Conservation (phyloP, 306 rosid species). For the Prinsepia uniflora region DNA sequence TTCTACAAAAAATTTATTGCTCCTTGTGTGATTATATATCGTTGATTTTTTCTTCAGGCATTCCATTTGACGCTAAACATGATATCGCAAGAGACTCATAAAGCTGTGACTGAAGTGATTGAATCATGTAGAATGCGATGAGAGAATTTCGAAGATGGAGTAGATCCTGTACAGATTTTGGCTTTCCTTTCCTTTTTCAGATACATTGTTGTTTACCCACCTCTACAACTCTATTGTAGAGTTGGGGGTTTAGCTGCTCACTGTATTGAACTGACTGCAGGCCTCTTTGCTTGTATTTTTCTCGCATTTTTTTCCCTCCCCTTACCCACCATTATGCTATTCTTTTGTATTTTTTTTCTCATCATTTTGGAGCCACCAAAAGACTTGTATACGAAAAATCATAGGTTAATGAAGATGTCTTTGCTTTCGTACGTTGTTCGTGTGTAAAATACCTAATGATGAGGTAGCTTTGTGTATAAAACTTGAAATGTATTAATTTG, state of each 20-base stretch:
- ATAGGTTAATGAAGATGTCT: slow-evolving; percentile 39
- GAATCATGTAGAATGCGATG: slow-evolving; percentile 78
- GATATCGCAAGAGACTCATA: slow-evolving; percentile 96
- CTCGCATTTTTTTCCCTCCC: not conserved
- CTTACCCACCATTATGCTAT: slow-evolving; percentile 17
- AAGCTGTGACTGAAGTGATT: slow-evolving; percentile 85
- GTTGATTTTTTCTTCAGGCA: slow-evolving; percentile 51
- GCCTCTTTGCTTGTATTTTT: slow-evolving; percentile 20
- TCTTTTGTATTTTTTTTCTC: slow-evolving; percentile 31
- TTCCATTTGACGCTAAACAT: slow-evolving; percentile 88
- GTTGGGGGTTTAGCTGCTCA: slow-evolving; percentile 32
- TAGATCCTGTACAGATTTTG: slow-evolving; percentile 51
- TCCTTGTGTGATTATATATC: not conserved
- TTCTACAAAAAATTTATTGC: not conserved
- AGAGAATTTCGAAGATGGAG: slow-evolving; percentile 27
- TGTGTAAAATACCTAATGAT: not conserved
- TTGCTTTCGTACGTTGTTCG: slow-evolving; percentile 1
- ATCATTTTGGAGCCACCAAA: slow-evolving; percentile 39
- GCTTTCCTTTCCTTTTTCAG: slow-evolving; percentile 28
- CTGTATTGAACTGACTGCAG: slow-evolving; percentile 28
- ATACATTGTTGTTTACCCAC: slow-evolving; percentile 20
- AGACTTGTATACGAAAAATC: slow-evolving; percentile 54
- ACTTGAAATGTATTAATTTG: no score
- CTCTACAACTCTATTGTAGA: not conserved
- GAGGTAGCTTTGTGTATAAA: no score